A percentile compares a stretch with the other conserved stretches of the same genome.
These are phyloP conservation scores for Zygosaccharomyces bailii DNA, from an alignment of 805 yeast genomes.

Conservation along the genomic window DNA sequence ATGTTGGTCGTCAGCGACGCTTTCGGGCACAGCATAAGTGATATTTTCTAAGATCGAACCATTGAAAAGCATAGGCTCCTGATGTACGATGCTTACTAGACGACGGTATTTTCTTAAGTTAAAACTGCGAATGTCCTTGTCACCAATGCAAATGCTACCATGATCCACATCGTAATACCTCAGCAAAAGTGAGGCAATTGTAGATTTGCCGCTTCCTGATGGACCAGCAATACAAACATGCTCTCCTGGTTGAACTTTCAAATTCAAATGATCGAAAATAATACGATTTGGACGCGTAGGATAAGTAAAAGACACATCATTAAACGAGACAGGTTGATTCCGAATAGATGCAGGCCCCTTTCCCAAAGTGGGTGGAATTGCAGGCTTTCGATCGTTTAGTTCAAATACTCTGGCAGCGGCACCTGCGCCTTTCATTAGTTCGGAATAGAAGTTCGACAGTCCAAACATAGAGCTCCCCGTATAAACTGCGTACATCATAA, in stretches of 20 bases:
- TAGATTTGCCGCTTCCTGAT: conserved; percentile 95
- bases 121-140: conserved; percentile 56
- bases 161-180: conserved; percentile 75
- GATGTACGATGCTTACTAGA: conserved; percentile 85
- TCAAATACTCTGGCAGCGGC: conserved; percentile 92
- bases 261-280: conserved; percentile 59
- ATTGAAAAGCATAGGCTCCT: conserved; percentile 84
- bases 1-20: conserved; percentile 51
- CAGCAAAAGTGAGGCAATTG: conserved; percentile 72
- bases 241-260: conserved; percentile 71
- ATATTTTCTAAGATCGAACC: conserved; percentile 85
- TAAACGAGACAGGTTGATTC: conserved; percentile 49
- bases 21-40: conserved; percentile 58
- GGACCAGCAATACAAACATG: conserved; percentile 95
- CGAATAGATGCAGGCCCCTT: conserved; percentile 31
- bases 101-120: conserved; percentile 71
- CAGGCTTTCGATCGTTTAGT: conserved; percentile 71
- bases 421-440: conserved; percentile 95
- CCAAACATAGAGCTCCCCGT: conserved; percentile 94
- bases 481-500: conserved; percentile 92
- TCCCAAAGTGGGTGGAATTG: conserved; percentile 67
- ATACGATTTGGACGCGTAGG: conserved; percentile 76
- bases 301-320: conserved; percentile 65
- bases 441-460: conserved; percentile 84
- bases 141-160: conserved; percentile 66